These are phyloP conservation scores for Thalia dealbata DNA, from an alignment of 176 grass and related monocot species.

Conservation along the genomic window DNA sequence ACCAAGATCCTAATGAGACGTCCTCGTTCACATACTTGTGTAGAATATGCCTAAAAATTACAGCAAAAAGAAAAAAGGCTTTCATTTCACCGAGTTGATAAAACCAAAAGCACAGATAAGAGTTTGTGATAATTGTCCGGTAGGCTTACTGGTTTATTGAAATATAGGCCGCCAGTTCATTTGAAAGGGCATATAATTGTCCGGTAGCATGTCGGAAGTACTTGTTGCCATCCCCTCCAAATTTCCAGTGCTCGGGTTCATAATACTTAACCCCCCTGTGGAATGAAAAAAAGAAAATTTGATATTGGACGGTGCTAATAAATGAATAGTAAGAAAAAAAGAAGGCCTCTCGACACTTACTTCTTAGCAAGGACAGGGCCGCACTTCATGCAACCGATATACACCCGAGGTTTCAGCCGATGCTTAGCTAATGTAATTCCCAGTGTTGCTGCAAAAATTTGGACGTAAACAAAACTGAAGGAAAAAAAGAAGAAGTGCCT, in stretches of 20 bases:
- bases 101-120: background rate
- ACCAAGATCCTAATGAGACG: slow-evolving; percentile 82
- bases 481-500: too few species aligned
- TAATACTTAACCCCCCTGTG: slow-evolving; percentile 65
- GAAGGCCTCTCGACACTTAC: slow-evolving; percentile 23
- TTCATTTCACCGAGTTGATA: background rate
- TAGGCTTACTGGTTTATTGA: slow-evolving; percentile 67
- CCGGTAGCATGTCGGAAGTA: slow-evolving; percentile 92
- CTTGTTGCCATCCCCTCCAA: slow-evolving; percentile 65
- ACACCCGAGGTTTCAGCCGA: slow-evolving; percentile 55
- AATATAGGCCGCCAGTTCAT: slow-evolving; percentile 79
- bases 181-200: slow-evolving; percentile 85
- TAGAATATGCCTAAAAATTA: slow-evolving; percentile 48
- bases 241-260: slow-evolving; percentile 97
- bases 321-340: background rate
- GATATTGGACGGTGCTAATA: background rate
- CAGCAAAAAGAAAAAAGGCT: slow-evolving; percentile 5
- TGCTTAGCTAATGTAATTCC: slow-evolving; percentile 67
- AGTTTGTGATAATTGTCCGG: background rate
- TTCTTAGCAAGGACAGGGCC: slow-evolving; percentile 67
- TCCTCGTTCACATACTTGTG: slow-evolving; percentile 85
- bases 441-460: slow-evolving; percentile 48
- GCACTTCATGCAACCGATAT: slow-evolving; percentile 97
- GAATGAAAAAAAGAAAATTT: slow-evolving; percentile 8
- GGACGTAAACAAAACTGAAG: background rate